Evolutionary conservation across 805 yeast genomes (phyloP).

Genomic region (Myxozyma lipomycoides): DNA sequence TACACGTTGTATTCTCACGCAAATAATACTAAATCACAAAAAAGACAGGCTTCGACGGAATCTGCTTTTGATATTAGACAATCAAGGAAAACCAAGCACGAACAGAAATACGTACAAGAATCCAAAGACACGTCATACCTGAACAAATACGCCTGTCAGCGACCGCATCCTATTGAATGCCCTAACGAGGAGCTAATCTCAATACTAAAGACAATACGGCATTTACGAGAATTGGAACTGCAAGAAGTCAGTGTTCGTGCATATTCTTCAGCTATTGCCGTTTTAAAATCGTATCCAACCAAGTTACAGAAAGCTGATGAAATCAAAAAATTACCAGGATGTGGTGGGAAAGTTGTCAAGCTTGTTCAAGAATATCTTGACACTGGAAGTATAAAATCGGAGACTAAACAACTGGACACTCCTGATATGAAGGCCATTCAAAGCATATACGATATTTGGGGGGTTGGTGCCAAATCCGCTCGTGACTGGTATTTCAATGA

Average conservation of each 20-base stretch:
- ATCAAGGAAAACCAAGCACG: background rate
- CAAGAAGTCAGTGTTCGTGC: slow-evolving; percentile 26
- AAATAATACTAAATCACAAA: background rate
- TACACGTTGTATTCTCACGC: slow-evolving; percentile 1
- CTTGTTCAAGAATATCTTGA: slow-evolving; percentile 19
- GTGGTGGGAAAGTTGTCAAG: slow-evolving; percentile 25
- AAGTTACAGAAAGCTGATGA: slow-evolving; percentile 12
- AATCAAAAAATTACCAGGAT: slow-evolving; percentile 19
- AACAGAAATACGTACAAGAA: background rate
- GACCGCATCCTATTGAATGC: slow-evolving; percentile 23
- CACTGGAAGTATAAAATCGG: slow-evolving; percentile 25
- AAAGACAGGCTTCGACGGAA: background rate
- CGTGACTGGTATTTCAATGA: slow-evolving; percentile 20
- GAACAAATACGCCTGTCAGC: slow-evolving; percentile 15
- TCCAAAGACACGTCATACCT: slow-evolving; percentile 8
- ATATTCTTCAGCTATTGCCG: slow-evolving; percentile 26
- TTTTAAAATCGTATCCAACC: slow-evolving; percentile 24
- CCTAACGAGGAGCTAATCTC: slow-evolving; percentile 13
- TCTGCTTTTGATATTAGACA: background rate
- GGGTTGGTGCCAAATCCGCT: slow-evolving; percentile 26
- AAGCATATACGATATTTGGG: slow-evolving; percentile 23
- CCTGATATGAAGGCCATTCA: slow-evolving; percentile 15
- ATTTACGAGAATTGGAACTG: slow-evolving; percentile 19
- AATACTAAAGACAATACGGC: slow-evolving; percentile 9
- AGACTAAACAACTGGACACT: slow-evolving; percentile 4